phyloP scores from a whole-genome alignment of 768 basidiomycete species.

The Pseudohyphozyma bogoriensis region DNA sequence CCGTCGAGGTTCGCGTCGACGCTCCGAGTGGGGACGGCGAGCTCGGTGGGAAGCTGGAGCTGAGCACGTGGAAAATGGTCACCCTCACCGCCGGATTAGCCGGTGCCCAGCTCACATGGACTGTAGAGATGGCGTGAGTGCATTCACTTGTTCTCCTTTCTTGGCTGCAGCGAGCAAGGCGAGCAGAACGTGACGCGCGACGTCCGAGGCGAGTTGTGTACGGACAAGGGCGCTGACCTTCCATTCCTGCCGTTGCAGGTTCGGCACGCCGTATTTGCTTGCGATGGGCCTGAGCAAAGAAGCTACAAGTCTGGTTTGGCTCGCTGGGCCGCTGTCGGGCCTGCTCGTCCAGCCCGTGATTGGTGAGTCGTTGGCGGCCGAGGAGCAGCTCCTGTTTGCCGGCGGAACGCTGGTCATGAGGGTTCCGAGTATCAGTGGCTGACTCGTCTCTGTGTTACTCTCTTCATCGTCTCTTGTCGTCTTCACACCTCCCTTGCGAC shows the following conservation, averaged over 20 bases:
- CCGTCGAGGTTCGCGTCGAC: too few relatives aligned
- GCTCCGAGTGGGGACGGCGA: conserved; percentile 16
- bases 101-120: conserved; percentile 91
- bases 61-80: conserved; percentile 36
- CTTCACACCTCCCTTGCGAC: background rate
- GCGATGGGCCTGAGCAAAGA: conserved; percentile 72
- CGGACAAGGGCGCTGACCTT: too few relatives aligned
- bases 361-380: conserved; percentile 54
- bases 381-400: too few relatives aligned
- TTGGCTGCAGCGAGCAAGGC: too few relatives aligned
- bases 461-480: too few relatives aligned
- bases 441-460: too few relatives aligned
- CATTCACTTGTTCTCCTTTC: conserved; percentile 2
- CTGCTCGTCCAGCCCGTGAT: conserved; percentile 95
- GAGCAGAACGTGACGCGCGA: too few relatives aligned
- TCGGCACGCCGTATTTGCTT: conserved; percentile 88
- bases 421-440: too few relatives aligned
- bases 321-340: conserved; percentile 77
- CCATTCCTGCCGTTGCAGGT: too few relatives aligned
- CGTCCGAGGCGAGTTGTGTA: too few relatives aligned
- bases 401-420: too few relatives aligned
- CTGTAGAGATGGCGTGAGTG: conserved; percentile 79
- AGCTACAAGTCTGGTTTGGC: conserved; percentile 88
- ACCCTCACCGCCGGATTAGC: conserved; percentile 67
- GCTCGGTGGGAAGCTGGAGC: conserved; percentile 19